Percentiles rank a stretch among this genome's conserved stretches.
Conservation (phyloP, 306 rosid genomes). For the Cicer judaicum region DNA sequence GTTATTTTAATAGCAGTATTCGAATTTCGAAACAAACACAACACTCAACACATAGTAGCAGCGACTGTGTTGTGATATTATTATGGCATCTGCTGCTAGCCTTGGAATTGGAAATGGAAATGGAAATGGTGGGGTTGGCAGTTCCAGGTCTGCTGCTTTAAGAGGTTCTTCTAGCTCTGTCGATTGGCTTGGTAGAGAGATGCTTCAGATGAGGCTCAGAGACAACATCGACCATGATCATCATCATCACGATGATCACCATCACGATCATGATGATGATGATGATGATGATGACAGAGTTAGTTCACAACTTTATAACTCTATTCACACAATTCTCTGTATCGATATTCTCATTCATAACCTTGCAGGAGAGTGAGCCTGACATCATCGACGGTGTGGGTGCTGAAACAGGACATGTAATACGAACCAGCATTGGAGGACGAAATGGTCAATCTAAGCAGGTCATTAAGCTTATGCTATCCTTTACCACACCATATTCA, state of each 20-base stretch:
- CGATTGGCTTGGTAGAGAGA: slow-evolving; percentile 99
- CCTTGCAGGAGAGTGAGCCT: slow-evolving; percentile 85
- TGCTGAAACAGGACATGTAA: slow-evolving; percentile 91
- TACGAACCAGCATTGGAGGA: slow-evolving; percentile 81
- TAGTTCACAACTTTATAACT: too few relatives aligned
- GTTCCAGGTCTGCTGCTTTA: slow-evolving; percentile 93
- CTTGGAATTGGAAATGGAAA: slow-evolving; percentile 53
- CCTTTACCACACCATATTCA: neutral
- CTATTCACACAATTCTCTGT: neutral
- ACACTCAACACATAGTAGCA: neutral
- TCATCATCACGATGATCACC: slow-evolving; percentile 49
- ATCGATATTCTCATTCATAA: slow-evolving; percentile 8
- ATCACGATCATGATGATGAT: slow-evolving; percentile 4
- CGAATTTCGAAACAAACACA: neutral
- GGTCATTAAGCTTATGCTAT: slow-evolving; percentile 53
- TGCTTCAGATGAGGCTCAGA: slow-evolving; percentile 88
- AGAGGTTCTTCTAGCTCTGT: slow-evolving; percentile 87
- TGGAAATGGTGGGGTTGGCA: slow-evolving; percentile 74
- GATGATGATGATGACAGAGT: slow-evolving; percentile 71
- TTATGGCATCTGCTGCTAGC: slow-evolving; percentile 93
- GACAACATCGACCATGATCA: slow-evolving; percentile 57
- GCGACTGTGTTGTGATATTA: slow-evolving; percentile 32
- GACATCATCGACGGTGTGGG: slow-evolving; percentile 88
- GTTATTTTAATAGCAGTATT: neutral
- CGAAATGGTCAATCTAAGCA: slow-evolving; percentile 91